Evolutionary conservation across 1,284 basidiomycete genomes (phyloP), one percentile per base, ranked within the genome.

Genomic region (Erythrobasidium hasegawianum): DNA sequence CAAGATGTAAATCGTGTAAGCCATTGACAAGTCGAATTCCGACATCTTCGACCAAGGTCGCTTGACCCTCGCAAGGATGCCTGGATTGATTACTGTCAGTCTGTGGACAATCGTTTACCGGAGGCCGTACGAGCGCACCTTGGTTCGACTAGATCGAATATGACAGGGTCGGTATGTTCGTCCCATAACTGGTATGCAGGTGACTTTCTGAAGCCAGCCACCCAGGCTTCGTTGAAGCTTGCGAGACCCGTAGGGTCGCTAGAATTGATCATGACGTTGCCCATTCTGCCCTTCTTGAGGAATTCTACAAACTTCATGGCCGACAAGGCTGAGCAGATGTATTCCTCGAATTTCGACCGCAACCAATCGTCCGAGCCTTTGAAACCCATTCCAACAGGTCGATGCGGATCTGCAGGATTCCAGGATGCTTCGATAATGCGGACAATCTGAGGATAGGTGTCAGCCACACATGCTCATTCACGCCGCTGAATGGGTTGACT

Each of bases 291-390:
- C 50, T 78, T 78, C n/a, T 73, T 62, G 18, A 81, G 72, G 77
- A 90, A 97, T 71, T 91, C 89, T 8, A 86, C 83, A 76, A 90
- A 95, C 77, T 92, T 91, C 69, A 96, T 85, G 20, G 87, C 86
- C 1, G 92, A 82, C 13, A 93, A 81, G 2, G 87, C 86, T 2
- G 87, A 86, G 14, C 84, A 85, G 50, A 93, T 84, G 73, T 93
- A 93, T 74, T 92, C 90, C 75, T 81, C 80, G 64, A 81, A 81
- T 57, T 94, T 92, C 43, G 84, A 82, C 61, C 93, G 81, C 40
- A 97, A 78, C 75, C 94, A 95, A 77, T 97, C 94, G 74, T 96
- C 92, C 71, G 89, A 91, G 11, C 93, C 93, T 76, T 87, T 87
- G 78, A 94, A 96, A 84, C 85, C 85, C 82, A 90, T 84, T 38